Evolutionary conservation across 2,329 filamentous ascomycete genomes (phyloP).

Genomic region (Eutypella sp.): DNA sequence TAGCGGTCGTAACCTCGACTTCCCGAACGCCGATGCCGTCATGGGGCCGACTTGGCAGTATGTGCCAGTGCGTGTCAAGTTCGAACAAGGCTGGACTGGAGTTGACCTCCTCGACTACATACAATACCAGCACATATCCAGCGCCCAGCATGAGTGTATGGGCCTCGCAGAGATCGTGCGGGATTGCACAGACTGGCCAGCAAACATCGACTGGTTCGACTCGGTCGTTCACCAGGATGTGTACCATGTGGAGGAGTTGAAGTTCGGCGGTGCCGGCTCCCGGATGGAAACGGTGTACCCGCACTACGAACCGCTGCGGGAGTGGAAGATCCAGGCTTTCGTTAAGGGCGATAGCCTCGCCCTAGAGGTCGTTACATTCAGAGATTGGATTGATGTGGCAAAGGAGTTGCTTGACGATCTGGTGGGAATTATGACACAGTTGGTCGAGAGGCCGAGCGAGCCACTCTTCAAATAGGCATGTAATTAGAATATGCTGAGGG

Average conservation of each 20-base stretch:
- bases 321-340: constrained; percentile 60
- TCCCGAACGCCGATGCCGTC: constrained; percentile 50
- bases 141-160: constrained; percentile 50
- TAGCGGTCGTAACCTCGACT: constrained; percentile 56
- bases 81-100: constrained; percentile 46
- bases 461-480: constrained; percentile 19
- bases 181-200: constrained; percentile 41
- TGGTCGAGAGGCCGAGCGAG: constrained; percentile 33
- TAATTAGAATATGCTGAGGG: neutral
- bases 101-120: constrained; percentile 48
- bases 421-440: constrained; percentile 32
- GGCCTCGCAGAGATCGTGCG: constrained; percentile 49
- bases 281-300: constrained; percentile 56
- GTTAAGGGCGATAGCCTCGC: constrained; percentile 45
- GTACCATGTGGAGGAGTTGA: constrained; percentile 54
- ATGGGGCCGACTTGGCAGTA: constrained; percentile 65
- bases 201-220: constrained; percentile 42
- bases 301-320: constrained; percentile 48
- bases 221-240: constrained; percentile 56
- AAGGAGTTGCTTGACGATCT: constrained; percentile 46
- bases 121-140: constrained; percentile 53
- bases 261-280: constrained; percentile 31
- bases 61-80: constrained; percentile 56
- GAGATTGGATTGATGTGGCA: constrained; percentile 50
- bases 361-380: constrained; percentile 56